Base-by-base conservation (phyloP, 2,329 filamentous ascomycete species). In the Parastagonospora nodorum region DNA sequence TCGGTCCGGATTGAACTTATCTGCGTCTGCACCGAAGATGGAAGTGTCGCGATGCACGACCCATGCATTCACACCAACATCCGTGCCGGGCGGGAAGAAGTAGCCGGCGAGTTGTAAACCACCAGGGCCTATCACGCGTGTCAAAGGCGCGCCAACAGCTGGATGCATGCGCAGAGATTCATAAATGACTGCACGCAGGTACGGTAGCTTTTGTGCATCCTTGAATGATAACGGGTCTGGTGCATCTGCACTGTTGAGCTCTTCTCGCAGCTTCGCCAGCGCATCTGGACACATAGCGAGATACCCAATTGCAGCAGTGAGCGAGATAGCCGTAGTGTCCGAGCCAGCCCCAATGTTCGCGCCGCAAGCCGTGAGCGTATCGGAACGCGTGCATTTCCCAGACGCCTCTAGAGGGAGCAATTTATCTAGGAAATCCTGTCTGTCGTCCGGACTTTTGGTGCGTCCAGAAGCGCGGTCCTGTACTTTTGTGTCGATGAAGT, bases 261-360 rank as follows among this genome's bases (percentile, higher is more conserved):
- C 64, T 1, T 35, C 16, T 8, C 55, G 48, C 2, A 69, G 55
- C 36, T 43, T 55, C 7, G 28, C 32, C 8, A 75, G 48, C 0
- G 45, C 51, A 0, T 52, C 35, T 1, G 71, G 71, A 32, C 73
- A 67, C 31, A 73, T 74, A 4, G 80, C 45, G 1, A 83, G 65
- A 51, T 78, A 54, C 50, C 79, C 81, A 28, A 83, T 58, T 4
- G 80, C 70, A 2, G 75, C 67, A 0, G 73, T 73, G 0, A 84
- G 70, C 2, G 73, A 77, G 38, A 82, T 78, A 2, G 78, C 74
- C 0, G 81, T 83, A 0, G 82, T 83, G 52, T 75, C 75, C 2
- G 61, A 70, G 2, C 73, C 75, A 3, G 74, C 75, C n/a, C 50
- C 61, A 12, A 79, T 62, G 42, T 78, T 79, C 7, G 43, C 29